Evolutionary conservation across 768 basidiomycete species (phyloP).

Genomic region (Kwoniella sp.): DNA sequence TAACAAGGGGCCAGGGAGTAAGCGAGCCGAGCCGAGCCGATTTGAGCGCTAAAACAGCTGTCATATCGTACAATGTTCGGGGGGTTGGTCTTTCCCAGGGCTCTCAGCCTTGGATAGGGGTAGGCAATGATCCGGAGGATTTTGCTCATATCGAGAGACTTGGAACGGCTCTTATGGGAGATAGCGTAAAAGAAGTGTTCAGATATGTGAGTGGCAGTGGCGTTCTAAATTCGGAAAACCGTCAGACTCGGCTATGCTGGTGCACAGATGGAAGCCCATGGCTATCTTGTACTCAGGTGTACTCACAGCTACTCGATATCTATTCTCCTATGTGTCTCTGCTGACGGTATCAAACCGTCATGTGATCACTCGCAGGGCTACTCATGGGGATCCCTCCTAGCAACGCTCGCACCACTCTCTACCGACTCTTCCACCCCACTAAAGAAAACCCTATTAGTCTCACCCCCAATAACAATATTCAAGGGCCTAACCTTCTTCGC

Average conservation of each 20-base stretch:
- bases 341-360: background rate
- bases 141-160: conserved; percentile 33
- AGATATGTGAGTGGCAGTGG: conserved; percentile 20
- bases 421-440: conserved; percentile 22
- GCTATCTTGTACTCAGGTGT: too few relatives aligned
- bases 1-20: background rate
- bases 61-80: conserved; percentile 41
- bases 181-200: conserved; percentile 18
- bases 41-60: conserved; percentile 21
- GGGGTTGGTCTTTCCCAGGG: conserved; percentile 38
- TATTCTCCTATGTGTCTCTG: too few relatives aligned
- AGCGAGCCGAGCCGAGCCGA: background rate
- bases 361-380: conserved; percentile 33
- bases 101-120: conserved; percentile 24
- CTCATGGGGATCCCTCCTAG: conserved; percentile 40
- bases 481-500: conserved; percentile 19
- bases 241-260: too few relatives aligned
- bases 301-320: too few relatives aligned
- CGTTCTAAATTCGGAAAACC: background rate
- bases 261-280: background rate
- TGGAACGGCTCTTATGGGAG: conserved; percentile 20
- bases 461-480: conserved; percentile 27
- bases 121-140: conserved; percentile 28
- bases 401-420: conserved; percentile 25
- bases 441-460: conserved; percentile 29